These are phyloP conservation scores for Dioscorea dumetorum DNA, from an alignment of 106 monocot species.

Conservation along the genomic window DNA sequence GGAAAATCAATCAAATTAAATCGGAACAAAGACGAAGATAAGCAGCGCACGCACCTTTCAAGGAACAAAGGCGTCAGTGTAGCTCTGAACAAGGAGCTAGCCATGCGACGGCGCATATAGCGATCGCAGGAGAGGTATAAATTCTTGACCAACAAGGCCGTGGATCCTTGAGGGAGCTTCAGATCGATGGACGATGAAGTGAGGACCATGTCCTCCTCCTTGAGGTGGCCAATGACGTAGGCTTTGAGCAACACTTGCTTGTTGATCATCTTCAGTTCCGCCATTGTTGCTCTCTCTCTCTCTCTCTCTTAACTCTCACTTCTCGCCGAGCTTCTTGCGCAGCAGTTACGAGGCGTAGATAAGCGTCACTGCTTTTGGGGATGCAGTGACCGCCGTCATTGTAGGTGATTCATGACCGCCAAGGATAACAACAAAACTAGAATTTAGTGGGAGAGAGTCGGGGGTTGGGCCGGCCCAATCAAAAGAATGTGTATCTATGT, in stretches of 20 bases:
- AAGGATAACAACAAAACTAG: too few relatives aligned
- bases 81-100: background rate
- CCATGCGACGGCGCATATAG: slow-evolving; percentile 28
- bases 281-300: slow-evolving; percentile 1
- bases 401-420: too few relatives aligned
- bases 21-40: too few relatives aligned
- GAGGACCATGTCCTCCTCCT: slow-evolving; percentile 28
- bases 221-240: slow-evolving; percentile 24
- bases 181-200: background rate
- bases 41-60: slow-evolving; percentile 17
- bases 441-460: too few relatives aligned
- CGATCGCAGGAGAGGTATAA: slow-evolving; percentile 40
- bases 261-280: slow-evolving; percentile 8
- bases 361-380: too few relatives aligned
- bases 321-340: too few relatives aligned
- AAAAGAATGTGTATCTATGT: too few relatives aligned
- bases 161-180: slow-evolving; percentile 18
- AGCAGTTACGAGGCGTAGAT: too few relatives aligned
- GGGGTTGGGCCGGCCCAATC: too few relatives aligned
- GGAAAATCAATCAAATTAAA: too few relatives aligned
- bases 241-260: slow-evolving; percentile 21
- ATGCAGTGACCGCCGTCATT: too few relatives aligned
- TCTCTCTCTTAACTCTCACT: slow-evolving; percentile 1
- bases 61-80: slow-evolving; percentile 14
- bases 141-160: slow-evolving; percentile 26